phyloP scores from a whole-genome alignment of 345 rosid genomes.

The Anastatica hierochuntica region DNA sequence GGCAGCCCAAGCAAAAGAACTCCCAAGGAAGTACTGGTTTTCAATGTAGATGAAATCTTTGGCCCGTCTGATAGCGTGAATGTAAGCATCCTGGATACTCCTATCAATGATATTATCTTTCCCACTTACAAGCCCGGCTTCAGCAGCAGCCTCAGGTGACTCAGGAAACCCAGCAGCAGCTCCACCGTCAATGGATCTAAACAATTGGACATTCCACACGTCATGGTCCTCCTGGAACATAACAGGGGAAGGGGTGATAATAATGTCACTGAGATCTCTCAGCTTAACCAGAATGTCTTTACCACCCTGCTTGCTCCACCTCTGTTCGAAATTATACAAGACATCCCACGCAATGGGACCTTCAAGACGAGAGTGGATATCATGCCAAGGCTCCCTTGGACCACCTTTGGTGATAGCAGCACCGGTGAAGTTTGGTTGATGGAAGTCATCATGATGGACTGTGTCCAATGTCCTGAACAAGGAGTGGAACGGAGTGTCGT shows the following conservation, averaged over 20 bases:
- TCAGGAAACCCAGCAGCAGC: constrained; percentile 98
- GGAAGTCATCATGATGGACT: constrained; percentile 96
- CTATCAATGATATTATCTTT: constrained; percentile 95
- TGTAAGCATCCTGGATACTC: constrained; percentile 95
- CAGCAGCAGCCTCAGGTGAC: constrained; percentile 93
- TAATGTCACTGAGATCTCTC: constrained; percentile 66
- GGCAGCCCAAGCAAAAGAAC: constrained; percentile 73
- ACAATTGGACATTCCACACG: constrained; percentile 84
- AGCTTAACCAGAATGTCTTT: constrained; percentile 67
- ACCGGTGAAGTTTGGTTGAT: constrained; percentile 86
- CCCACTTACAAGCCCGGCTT: constrained; percentile 96
- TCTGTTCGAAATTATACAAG: constrained; percentile 84
- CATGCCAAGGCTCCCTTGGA: constrained; percentile 99
- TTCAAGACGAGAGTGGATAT: constrained; percentile 92
- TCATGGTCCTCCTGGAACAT: constrained; percentile 76
- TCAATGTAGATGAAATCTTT: constrained; percentile 89
- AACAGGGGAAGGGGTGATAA: constrained; percentile 92
- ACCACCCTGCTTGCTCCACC: constrained; percentile 97
- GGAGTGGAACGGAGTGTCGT: constrained; percentile 86
- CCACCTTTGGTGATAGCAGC: constrained; percentile 88
- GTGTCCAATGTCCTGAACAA: constrained; percentile 95
- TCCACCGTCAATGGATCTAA: constrained; percentile 98
- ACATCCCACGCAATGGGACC: constrained; percentile 99
- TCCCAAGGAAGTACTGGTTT: constrained; percentile 96
- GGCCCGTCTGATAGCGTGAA: constrained; percentile 90